Evolutionary conservation across 768 basidiomycete genomes (phyloP).

Genomic region (Rhizopogon vesiculosus): DNA sequence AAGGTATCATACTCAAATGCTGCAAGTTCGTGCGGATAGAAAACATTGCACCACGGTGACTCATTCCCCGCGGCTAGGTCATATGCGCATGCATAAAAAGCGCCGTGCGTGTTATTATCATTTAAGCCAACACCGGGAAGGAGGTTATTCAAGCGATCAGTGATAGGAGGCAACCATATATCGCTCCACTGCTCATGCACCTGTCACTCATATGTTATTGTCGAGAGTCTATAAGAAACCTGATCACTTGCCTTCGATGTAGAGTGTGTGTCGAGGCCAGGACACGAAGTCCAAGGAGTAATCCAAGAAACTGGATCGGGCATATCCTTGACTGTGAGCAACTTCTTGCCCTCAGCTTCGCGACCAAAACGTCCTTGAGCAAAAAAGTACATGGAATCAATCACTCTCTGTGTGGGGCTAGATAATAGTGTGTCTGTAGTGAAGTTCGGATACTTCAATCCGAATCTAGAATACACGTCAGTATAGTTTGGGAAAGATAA

Average conservation of each 20-base stretch:
- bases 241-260: background rate
- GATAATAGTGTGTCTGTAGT: conserved; percentile 13
- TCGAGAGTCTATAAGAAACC: background rate
- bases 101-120: conserved; percentile 32
- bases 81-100: conserved; percentile 38
- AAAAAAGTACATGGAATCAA: conserved; percentile 41
- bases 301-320: conserved; percentile 35
- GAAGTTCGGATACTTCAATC: conserved; percentile 18
- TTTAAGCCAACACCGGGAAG: conserved; percentile 30
- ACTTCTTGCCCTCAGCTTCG: conserved; percentile 18
- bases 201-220: conserved; percentile 6
- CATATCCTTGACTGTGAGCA: conserved; percentile 29
- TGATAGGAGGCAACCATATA: conserved; percentile 31
- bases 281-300: conserved; percentile 36
- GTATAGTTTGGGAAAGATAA: background rate
- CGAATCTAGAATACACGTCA: conserved; percentile 8
- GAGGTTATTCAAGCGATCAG: conserved; percentile 27
- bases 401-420: conserved; percentile 17
- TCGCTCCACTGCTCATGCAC: conserved; percentile 24
- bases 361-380: conserved; percentile 34
- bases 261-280: conserved; percentile 3
- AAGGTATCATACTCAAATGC: conserved; percentile 28
- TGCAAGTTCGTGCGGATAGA: conserved; percentile 29
- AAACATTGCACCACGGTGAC: conserved; percentile 38
- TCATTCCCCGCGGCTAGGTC: conserved; percentile 31